Evolutionary conservation across 805 yeast genomes (phyloP).

Genomic region (Crinitomyces ghanaensis): DNA sequence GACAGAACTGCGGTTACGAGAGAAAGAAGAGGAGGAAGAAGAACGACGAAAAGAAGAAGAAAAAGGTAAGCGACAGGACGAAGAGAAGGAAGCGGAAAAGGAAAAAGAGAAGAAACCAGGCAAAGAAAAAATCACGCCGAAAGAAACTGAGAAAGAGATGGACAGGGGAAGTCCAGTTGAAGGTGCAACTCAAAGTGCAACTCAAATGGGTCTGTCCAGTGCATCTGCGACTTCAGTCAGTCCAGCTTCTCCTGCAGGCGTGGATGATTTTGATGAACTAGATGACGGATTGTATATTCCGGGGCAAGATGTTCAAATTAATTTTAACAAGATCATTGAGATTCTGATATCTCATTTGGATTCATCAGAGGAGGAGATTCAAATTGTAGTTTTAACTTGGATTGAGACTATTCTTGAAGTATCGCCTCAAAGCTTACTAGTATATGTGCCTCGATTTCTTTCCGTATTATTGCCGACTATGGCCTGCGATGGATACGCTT

Average conservation of each 20-base stretch:
- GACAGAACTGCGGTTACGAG: neutral
- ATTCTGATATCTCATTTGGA: constrained; percentile 74
- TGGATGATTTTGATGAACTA: constrained; percentile 22
- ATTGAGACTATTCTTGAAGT: constrained; percentile 57
- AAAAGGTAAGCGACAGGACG: constrained; percentile 4
- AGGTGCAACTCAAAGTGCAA: too few relatives aligned
- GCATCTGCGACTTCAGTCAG: too few relatives aligned
- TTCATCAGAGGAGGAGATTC: constrained; percentile 63
- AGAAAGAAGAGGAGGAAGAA: neutral
- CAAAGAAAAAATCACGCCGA: constrained; percentile 19
- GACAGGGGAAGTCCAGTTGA: constrained; percentile 18
- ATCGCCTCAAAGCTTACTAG: constrained; percentile 64
- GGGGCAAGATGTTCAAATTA: constrained; percentile 74
- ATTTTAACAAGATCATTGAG: constrained; percentile 68
- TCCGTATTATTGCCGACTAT: constrained; percentile 54
- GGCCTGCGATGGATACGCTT: constrained; percentile 38
- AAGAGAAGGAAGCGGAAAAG: neutral
- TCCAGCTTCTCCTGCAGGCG: too few relatives aligned
- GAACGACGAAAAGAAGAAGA: neutral
- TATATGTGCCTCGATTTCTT: constrained; percentile 63
- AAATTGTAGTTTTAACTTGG: constrained; percentile 74
- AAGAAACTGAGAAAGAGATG: constrained; percentile 24
- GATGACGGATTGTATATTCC: constrained; percentile 51
- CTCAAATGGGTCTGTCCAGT: too few relatives aligned
- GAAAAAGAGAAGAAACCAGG: constrained; percentile 4